These are phyloP conservation scores for Gloeopeniophorella convolvens DNA, from an alignment of 768 basidiomycete species.

Conservation along the genomic window DNA sequence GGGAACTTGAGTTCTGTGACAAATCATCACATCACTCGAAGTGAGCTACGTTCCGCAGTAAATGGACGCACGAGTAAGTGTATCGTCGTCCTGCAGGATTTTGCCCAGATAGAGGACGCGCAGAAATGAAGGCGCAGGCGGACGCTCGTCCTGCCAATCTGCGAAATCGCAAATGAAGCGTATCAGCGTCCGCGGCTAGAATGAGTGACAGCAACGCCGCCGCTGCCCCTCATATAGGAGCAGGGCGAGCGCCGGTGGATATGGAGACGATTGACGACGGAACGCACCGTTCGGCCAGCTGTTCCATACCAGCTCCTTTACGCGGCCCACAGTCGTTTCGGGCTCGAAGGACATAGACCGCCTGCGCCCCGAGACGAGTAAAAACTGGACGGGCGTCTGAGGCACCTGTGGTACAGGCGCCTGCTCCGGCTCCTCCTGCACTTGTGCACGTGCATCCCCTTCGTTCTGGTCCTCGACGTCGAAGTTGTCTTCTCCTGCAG, in stretches of 20 bases:
- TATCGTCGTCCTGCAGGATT: constrained; percentile 81
- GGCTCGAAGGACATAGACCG: constrained; percentile 72
- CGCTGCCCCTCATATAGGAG: no score
- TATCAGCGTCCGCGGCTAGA: not conserved
- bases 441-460: not conserved
- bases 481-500: constrained; percentile 11
- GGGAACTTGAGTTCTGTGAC: constrained; percentile 29
- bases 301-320: constrained; percentile 82
- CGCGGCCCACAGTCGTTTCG: constrained; percentile 64
- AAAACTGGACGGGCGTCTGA: constrained; percentile 61
- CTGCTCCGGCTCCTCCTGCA: not conserved
- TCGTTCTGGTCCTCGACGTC: constrained; percentile 12
- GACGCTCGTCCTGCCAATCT: constrained; percentile 78
- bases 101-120: constrained; percentile 71
- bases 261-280: constrained; percentile 1
- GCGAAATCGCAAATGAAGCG: constrained; percentile 7
- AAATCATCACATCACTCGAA: not conserved
- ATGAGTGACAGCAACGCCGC: not conserved
- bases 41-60: constrained; percentile 6
- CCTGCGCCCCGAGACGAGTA: constrained; percentile 62
- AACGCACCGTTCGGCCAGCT: constrained; percentile 66
- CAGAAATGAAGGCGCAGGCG: constrained; percentile 70
- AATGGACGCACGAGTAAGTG: constrained; percentile 48
- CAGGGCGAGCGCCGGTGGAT: no score
- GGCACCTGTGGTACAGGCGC: constrained; percentile 48